Conservation (phyloP, 2,329 filamentous ascomycete genomes). For the Cladosporium sp. region DNA sequence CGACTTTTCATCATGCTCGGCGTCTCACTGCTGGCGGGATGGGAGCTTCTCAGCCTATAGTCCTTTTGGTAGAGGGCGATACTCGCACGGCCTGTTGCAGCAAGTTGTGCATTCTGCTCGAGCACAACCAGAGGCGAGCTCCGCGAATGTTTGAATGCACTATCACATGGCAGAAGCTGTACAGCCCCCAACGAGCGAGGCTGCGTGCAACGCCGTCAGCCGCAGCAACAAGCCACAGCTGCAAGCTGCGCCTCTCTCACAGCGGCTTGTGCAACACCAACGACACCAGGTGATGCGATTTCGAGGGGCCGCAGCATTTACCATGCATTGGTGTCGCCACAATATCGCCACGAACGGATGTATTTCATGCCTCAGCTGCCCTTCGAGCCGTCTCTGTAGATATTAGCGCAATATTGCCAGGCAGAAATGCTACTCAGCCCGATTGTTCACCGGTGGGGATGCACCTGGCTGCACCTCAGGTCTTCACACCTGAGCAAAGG, state of each 20-base stretch:
- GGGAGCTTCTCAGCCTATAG: too few relatives aligned
- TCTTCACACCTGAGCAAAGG: background rate
- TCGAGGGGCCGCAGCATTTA: background rate
- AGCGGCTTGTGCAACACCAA: background rate
- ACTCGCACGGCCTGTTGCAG: too few relatives aligned
- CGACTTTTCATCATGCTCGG: too few relatives aligned
- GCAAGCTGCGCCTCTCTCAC: background rate
- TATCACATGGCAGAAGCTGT: background rate
- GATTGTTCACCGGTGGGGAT: conserved; percentile 6
- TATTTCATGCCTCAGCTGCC: conserved; percentile 8
- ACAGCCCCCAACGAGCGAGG: background rate
- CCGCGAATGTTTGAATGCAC: background rate
- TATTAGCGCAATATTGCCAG: conserved; percentile 4
- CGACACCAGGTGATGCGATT: background rate
- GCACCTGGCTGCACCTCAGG: conserved; percentile 8
- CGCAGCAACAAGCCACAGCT: conserved; percentile 5
- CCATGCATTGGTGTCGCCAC: background rate
- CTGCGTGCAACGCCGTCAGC: background rate
- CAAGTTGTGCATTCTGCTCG: background rate
- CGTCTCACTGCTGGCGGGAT: too few relatives aligned
- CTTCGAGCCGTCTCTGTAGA: conserved; percentile 1
- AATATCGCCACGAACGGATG: background rate
- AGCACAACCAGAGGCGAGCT: background rate
- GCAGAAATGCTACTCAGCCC: conserved; percentile 2
- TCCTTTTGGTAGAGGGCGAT: too few relatives aligned